Conservation (phyloP, 805 yeast genomes). For the Pichia manshurica region DNA sequence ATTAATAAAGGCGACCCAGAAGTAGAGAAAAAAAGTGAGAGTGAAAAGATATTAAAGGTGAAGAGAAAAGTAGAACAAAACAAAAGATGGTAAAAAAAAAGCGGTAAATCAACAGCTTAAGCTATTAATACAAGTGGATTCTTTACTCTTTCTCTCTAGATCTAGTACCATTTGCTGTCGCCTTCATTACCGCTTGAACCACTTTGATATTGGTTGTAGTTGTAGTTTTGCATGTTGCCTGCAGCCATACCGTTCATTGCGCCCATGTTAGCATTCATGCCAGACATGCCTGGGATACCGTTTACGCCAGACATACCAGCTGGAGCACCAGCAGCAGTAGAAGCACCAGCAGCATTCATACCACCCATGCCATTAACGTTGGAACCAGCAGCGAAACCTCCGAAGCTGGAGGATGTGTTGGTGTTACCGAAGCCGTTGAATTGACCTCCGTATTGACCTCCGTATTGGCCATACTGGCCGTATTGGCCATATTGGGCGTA, state of each 20-base stretch:
- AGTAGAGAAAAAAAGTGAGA: neutral
- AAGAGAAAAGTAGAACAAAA: neutral
- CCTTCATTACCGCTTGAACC: slow-evolving; percentile 11
- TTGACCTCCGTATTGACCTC: slow-evolving; percentile 7
- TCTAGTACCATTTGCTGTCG: slow-evolving; percentile 7
- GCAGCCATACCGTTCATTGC: slow-evolving; percentile 2
- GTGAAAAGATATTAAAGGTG: neutral
- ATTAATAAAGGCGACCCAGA: slow-evolving; percentile 1
- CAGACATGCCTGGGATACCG: slow-evolving; percentile 6
- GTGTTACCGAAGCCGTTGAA: slow-evolving; percentile 7
- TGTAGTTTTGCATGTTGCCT: slow-evolving; percentile 6
- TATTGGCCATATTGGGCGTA: slow-evolving; percentile 13
- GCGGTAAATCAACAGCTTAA: no score
- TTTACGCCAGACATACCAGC: slow-evolving; percentile 2
- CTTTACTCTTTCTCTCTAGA: no score
- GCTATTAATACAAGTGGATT: no score
- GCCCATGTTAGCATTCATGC: slow-evolving; percentile 3
- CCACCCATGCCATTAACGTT: slow-evolving; percentile 10
- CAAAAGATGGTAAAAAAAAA: neutral
- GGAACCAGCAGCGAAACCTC: slow-evolving; percentile 15
- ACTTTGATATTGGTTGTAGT: slow-evolving; percentile 9
- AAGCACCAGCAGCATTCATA: neutral
- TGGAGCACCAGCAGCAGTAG: slow-evolving; percentile 5
- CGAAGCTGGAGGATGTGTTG: slow-evolving; percentile 11
- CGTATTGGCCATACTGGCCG: slow-evolving; percentile 6